These are phyloP conservation scores for Penicillium polonicum DNA, from an alignment of 2,329 filamentous ascomycete species.

Conservation along the genomic window DNA sequence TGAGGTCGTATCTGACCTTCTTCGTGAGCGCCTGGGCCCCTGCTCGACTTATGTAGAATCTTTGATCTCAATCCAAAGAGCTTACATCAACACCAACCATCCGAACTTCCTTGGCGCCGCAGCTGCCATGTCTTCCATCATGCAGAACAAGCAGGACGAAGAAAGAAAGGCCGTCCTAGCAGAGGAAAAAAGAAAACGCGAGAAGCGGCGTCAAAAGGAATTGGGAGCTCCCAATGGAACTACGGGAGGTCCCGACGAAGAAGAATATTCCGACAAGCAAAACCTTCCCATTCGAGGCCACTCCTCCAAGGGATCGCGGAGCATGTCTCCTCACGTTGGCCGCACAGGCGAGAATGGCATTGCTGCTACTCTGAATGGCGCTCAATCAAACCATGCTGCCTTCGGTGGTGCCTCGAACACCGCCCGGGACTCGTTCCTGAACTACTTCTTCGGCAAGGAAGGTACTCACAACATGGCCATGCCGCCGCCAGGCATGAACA, in stretches of 20 bases:
- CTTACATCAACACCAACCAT: conserved; percentile 99
- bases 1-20: conserved; percentile 92
- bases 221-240: conserved; percentile 70
- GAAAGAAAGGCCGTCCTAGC: conserved; percentile 77
- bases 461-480: conserved; percentile 50
- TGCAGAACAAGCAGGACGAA: conserved; percentile 89
- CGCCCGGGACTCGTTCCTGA: conserved; percentile 87
- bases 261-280: conserved; percentile 58
- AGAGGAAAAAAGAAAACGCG: conserved; percentile 82
- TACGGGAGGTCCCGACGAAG: conserved; percentile 59
- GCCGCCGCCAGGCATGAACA: conserved; percentile 41
- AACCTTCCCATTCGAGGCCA: conserved; percentile 62
- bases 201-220: conserved; percentile 80
- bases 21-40: conserved; percentile 87
- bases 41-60: conserved; percentile 91
- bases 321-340: conserved; percentile 77
- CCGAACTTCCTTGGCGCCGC: conserved; percentile 97
- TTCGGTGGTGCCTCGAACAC: conserved; percentile 62
- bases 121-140: conserved; percentile 95
- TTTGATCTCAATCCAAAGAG: conserved; percentile 92
- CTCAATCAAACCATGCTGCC: conserved; percentile 59
- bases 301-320: conserved; percentile 62
- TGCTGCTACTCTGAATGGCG: conserved; percentile 66
- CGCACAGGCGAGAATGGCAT: conserved; percentile 64
- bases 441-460: conserved; percentile 99